Base-by-base conservation (phyloP, 1,139 yeast genomes). In the Wickerhamiella pararugosa region DNA sequence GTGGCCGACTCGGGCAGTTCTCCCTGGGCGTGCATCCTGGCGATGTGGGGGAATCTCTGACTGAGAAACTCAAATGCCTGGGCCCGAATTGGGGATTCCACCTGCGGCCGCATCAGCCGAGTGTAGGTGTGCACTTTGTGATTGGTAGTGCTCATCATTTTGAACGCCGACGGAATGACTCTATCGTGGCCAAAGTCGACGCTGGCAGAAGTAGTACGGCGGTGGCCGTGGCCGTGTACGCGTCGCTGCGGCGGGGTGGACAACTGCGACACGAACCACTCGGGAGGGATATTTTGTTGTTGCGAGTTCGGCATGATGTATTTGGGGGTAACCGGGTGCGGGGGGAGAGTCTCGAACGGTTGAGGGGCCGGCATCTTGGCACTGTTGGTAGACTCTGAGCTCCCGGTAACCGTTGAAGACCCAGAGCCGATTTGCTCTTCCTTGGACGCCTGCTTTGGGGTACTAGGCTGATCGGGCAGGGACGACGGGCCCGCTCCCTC, bases 71-170 rank as follows among this genome's bases (percentile, higher is more conserved):
- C 49, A 39, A 58, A 48, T 21, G 51, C 50, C 37, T 55, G 50
- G n/a, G 59, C 56, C 34, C 51, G 51, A 30, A 53, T 42, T 6
- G 64, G 64, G 10, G 63, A 56, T 49, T 61, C 65, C 41, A 57
- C 56, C 46, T 57, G 59, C 6, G 64, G 60, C 4, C 64, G 56
- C 39, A 60, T 53, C 30, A 61, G 49, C 31, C 59, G 59, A 7
- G 62, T 53, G 49, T 55, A 60, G 27, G 40, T 38, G 39, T 44
- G 48, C 37, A 36, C 32, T 33, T n/a, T 10, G 32, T 38, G 36
- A 8, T 28, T 34, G 5, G 32, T 26, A 21, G 34, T 33, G 21
- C 29, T 30, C 25, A 40, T 38, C 43, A 53, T 43, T 27, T 42
- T 27, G 44, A 52, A 50, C 25, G 47, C 45, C 8, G 42, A 38